These are phyloP conservation scores for Zygotorulaspora sp. DNA, from an alignment of 805 yeast genomes.

Conservation along the genomic window DNA sequence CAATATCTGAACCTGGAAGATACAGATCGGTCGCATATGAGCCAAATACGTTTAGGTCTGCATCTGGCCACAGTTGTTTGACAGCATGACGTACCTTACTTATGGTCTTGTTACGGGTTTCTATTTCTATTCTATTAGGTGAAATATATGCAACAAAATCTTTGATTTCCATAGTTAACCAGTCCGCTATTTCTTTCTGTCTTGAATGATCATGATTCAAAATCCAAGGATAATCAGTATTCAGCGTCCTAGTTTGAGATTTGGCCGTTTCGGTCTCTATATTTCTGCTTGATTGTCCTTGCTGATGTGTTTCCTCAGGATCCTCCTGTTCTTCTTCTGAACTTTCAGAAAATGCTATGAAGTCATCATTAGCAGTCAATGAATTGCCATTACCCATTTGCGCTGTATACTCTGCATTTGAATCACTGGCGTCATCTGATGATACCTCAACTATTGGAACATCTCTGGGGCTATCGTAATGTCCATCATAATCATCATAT, in stretches of 20 bases:
- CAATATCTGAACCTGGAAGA: constrained; percentile 95
- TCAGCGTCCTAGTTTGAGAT: constrained; percentile 14
- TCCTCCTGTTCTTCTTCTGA: constrained; percentile 27
- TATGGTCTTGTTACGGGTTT: constrained; percentile 63
- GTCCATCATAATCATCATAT: constrained; percentile 30
- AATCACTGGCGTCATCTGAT: constrained; percentile 7
- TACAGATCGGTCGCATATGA: constrained; percentile 91
- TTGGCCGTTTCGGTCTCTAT: constrained; percentile 4
- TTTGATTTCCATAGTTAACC: constrained; percentile 80
- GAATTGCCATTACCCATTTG: constrained; percentile 21
- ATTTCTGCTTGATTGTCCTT: constrained; percentile 5
- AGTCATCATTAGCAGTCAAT: constrained; percentile 39
- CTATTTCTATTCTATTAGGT: constrained; percentile 72
- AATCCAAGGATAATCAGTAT: constrained; percentile 62
- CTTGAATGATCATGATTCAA: constrained; percentile 69
- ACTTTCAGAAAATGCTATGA: constrained; percentile 39
- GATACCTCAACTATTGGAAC: constrained; percentile 14
- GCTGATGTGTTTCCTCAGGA: constrained; percentile 11
- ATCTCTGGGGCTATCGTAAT: constrained; percentile 24
- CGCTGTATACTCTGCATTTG: constrained; percentile 9
- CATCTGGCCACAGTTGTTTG: constrained; percentile 64
- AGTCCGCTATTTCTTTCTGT: constrained; percentile 73
- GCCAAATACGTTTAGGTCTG: constrained; percentile 83
- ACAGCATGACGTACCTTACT: constrained; percentile 51
- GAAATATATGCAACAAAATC: constrained; percentile 84